Evolutionary conservation across 768 basidiomycete genomes (phyloP).

Genomic region (Rhizopogon vesiculosus): DNA sequence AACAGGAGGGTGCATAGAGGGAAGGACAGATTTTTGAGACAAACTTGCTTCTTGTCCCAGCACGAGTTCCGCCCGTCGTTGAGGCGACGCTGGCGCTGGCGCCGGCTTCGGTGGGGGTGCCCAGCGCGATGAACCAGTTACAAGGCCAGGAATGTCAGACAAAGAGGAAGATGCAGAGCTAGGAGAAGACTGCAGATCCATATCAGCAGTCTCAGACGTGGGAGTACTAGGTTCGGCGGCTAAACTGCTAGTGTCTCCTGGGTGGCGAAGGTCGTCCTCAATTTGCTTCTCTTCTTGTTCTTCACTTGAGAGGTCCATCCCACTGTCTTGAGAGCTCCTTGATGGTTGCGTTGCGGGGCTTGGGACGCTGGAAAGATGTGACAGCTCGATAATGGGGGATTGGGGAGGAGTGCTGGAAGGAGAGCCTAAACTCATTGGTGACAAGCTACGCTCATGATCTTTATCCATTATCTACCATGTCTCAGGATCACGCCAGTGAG

Average conservation of each 20-base stretch:
- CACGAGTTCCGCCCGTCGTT: slow-evolving; percentile 19
- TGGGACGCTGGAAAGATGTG: slow-evolving; percentile 2
- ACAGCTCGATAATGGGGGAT: slow-evolving; percentile 9
- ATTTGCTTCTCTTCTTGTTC: slow-evolving; percentile 11
- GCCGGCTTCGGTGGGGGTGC: neutral
- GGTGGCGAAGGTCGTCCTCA: slow-evolving; percentile 17
- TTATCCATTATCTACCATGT: slow-evolving; percentile 22
- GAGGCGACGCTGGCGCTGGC: neutral
- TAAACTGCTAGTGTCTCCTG: slow-evolving; percentile 23
- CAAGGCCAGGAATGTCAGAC: slow-evolving; percentile 27
- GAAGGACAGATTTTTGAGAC: slow-evolving; percentile 9
- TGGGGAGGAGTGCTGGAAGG: slow-evolving; percentile 33
- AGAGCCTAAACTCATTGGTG: slow-evolving; percentile 61
- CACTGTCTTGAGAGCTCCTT: slow-evolving; percentile 1
- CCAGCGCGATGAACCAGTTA: slow-evolving; percentile 27
- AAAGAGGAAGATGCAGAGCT: slow-evolving; percentile 20
- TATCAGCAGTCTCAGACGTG: slow-evolving; percentile 29
- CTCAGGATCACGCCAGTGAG: slow-evolving; percentile 17
- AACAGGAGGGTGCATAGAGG: slow-evolving; percentile 7
- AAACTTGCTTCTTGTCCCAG: slow-evolving; percentile 4
- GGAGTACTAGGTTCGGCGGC: slow-evolving; percentile 14
- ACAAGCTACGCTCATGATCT: slow-evolving; percentile 42
- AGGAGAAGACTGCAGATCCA: slow-evolving; percentile 30
- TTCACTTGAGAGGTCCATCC: slow-evolving; percentile 12
- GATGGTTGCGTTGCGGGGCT: slow-evolving; percentile 7